These are phyloP conservation scores for Botryotinia narcissicola DNA, from an alignment of 2,329 filamentous ascomycete genomes.

Conservation along the genomic window DNA sequence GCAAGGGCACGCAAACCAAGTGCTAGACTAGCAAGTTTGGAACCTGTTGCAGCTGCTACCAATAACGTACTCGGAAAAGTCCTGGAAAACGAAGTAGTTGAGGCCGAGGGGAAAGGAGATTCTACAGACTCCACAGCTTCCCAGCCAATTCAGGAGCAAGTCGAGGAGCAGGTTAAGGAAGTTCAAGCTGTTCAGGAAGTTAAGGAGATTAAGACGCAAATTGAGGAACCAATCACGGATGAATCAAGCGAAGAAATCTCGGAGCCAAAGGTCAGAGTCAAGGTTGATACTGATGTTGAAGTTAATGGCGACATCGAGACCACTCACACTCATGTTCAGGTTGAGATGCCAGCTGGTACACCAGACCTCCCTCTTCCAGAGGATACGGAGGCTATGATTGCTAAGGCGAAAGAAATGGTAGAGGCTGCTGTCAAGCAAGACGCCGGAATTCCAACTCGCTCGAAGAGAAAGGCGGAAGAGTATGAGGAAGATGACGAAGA, in stretches of 20 bases:
- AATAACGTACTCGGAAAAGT: conserved; percentile 45
- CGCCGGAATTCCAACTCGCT: conserved; percentile 42
- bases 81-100: conserved; percentile 44
- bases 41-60: conserved; percentile 47
- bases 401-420: conserved; percentile 85
- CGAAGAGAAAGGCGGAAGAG: conserved; percentile 47
- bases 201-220: conserved; percentile 25
- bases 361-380: conserved; percentile 70
- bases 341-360: conserved; percentile 69
- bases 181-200: neutral
- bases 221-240: conserved; percentile 21
- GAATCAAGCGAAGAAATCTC: conserved; percentile 39
- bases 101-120: conserved; percentile 13
- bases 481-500: conserved; percentile 41
- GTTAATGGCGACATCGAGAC: conserved; percentile 59
- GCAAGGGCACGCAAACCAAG: conserved; percentile 41
- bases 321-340: conserved; percentile 69
- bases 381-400: conserved; percentile 79
- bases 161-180: neutral
- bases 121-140: conserved; percentile 2
- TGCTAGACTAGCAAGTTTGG: conserved; percentile 44
- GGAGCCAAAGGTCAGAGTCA: conserved; percentile 63
- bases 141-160: neutral
- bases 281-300: conserved; percentile 63
- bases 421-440: conserved; percentile 56